Evolutionary conservation across 2,329 filamentous ascomycete species (phyloP).

Genomic region (Penicillium palitans): DNA sequence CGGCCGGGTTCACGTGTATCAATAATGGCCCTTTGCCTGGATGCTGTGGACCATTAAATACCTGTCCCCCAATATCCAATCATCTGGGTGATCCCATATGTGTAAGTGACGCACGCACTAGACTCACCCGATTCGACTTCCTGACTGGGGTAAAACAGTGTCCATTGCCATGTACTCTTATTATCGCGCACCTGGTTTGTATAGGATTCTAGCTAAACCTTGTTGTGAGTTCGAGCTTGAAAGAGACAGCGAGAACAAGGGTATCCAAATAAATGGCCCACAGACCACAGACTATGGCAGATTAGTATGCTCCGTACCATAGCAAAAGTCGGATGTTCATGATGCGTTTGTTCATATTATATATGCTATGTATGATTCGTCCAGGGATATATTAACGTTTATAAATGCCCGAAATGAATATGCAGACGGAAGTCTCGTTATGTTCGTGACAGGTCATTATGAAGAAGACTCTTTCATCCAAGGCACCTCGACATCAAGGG

Average conservation of each 20-base stretch:
- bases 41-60: conserved; percentile 16
- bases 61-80: conserved; percentile 17
- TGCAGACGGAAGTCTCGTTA: background rate
- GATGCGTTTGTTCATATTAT: background rate
- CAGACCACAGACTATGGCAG: background rate
- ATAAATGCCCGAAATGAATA: background rate
- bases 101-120: conserved; percentile 10
- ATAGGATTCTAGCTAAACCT: background rate
- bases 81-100: conserved; percentile 15
- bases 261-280: background rate
- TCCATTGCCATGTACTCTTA: conserved; percentile 12
- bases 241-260: background rate
- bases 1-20: conserved; percentile 14
- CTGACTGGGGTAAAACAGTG: conserved; percentile 7
- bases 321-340: background rate
- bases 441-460: background rate
- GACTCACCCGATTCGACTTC: background rate
- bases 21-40: conserved; percentile 14
- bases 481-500: conserved; percentile 51
- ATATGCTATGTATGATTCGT: background rate
- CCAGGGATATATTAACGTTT: background rate
- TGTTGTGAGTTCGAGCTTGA: background rate
- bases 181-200: background rate
- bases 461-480: conserved; percentile 25
- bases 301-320: background rate